Percentiles rank a stretch among this genome's conserved stretches.
Evolutionary conservation across 2,329 filamentous ascomycete species (phyloP).

Genomic region (Scytalidium lignicola): DNA sequence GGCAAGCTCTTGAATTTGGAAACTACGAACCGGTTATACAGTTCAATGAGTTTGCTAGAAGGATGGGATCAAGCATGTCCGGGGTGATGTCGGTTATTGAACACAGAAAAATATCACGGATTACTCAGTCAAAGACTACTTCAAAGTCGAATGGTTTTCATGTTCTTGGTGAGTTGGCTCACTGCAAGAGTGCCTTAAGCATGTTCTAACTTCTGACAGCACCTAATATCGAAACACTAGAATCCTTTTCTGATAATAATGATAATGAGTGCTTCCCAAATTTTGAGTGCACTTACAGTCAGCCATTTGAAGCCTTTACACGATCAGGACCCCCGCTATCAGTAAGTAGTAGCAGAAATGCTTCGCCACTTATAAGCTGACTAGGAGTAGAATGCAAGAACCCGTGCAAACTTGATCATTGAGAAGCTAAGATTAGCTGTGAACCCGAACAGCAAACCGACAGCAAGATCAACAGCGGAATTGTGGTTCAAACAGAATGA

Average conservation of each 20-base stretch:
- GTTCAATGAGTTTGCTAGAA: constrained; percentile 23
- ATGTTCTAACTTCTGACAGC: background rate
- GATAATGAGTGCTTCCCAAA: constrained; percentile 28
- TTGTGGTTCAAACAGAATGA: background rate
- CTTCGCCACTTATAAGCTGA: background rate
- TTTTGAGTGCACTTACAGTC: constrained; percentile 19
- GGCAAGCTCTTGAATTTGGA: constrained; percentile 24
- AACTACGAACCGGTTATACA: constrained; percentile 29
- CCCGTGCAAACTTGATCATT: background rate
- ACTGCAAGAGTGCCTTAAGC: background rate
- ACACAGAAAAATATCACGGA: constrained; percentile 21
- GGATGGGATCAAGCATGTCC: constrained; percentile 17
- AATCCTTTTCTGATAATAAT: constrained; percentile 19
- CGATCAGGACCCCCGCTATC: constrained; percentile 20
- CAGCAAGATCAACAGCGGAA: background rate
- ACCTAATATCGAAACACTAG: background rate
- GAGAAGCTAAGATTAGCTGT: background rate
- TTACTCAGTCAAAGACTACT: constrained; percentile 14
- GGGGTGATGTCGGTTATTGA: constrained; percentile 23
- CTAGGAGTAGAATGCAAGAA: background rate
- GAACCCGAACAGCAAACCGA: background rate
- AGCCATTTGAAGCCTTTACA: constrained; percentile 19
- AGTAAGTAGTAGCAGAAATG: constrained; percentile 10
- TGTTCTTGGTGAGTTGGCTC: constrained; percentile 21
- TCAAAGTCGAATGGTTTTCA: constrained; percentile 18